Percentiles rank a stretch among this genome's conserved stretches.
These are phyloP conservation scores for Ascoidea asiatica DNA, from an alignment of 805 yeast species.

Conservation along the genomic window DNA sequence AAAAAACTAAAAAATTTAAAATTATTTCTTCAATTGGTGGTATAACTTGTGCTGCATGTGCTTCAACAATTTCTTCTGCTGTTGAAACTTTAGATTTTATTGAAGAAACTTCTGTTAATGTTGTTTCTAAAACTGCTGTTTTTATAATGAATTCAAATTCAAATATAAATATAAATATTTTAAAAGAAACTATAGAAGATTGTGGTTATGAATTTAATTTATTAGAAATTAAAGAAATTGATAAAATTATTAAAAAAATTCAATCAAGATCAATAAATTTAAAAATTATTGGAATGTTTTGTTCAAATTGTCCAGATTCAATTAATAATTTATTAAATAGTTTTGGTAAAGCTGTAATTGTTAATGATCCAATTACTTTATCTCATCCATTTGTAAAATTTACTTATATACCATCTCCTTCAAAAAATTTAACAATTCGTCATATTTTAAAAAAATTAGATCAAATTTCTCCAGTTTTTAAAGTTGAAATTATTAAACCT, in stretches of 20 bases:
- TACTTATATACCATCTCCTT: constrained; percentile 43
- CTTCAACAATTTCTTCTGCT: constrained; percentile 36
- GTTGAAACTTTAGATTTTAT: constrained; percentile 37
- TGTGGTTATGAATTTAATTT: constrained; percentile 51
- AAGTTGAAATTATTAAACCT: constrained; percentile 39
- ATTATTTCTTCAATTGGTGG: constrained; percentile 57
- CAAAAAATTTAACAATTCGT: constrained; percentile 40
- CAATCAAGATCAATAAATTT: constrained; percentile 44
- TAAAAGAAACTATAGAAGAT: constrained; percentile 45
- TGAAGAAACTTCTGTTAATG: constrained; percentile 36
- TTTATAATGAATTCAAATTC: constrained; percentile 37
- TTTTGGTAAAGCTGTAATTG: constrained; percentile 43
- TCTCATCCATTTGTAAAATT: constrained; percentile 45
- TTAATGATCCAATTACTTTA: constrained; percentile 41
- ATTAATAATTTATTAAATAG: constrained; percentile 33
- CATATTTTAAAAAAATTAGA: constrained; percentile 36
- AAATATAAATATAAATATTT: constrained; percentile 20
- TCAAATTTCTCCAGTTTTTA: constrained; percentile 29
- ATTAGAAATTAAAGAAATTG: constrained; percentile 27
- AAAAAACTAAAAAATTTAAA: constrained; percentile 30
- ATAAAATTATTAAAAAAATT: constrained; percentile 32
- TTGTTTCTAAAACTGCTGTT: constrained; percentile 49
- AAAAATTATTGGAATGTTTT: constrained; percentile 51
- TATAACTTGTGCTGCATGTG: constrained; percentile 65
- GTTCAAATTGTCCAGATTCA: constrained; percentile 53